Evolutionary conservation across 1,139 yeast genomes (phyloP).

Genomic region (Hansenula anomala): DNA sequence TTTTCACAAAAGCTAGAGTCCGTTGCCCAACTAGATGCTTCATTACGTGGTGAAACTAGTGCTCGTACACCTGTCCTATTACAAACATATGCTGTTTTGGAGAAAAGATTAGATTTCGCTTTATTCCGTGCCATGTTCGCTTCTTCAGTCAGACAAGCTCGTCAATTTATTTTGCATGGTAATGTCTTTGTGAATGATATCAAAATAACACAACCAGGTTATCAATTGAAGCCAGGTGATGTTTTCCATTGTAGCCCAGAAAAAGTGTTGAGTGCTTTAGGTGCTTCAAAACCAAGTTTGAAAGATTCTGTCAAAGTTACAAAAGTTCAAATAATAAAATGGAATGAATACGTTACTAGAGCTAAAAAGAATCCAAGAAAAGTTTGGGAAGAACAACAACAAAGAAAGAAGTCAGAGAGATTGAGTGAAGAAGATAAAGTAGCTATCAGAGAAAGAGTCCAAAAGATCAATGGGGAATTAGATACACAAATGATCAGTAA

Average conservation of each 20-base stretch:
- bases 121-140: constrained; percentile 92
- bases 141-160: constrained; percentile 88
- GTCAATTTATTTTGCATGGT: constrained; percentile 80
- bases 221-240: constrained; percentile 78
- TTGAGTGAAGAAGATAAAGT: constrained; percentile 18
- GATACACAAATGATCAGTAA: constrained; percentile 23
- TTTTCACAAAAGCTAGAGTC: constrained; percentile 76
- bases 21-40: constrained; percentile 80
- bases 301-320: constrained; percentile 65
- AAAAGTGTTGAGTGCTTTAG: constrained; percentile 80
- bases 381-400: constrained; percentile 51
- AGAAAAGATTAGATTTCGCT: constrained; percentile 86
- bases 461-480: constrained; percentile 22
- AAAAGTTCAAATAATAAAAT: constrained; percentile 62
- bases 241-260: constrained; percentile 82
- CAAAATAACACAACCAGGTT: constrained; percentile 73
- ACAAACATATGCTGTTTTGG: constrained; percentile 86
- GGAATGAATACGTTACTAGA: constrained; percentile 65
- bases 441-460: constrained; percentile 22
- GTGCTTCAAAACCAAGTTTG: constrained; percentile 74
- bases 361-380: constrained; percentile 46
- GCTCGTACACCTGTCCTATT: constrained; percentile 71
- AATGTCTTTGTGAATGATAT: constrained; percentile 84
- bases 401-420: constrained; percentile 17
- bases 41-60: constrained; percentile 54